These are phyloP conservation scores for Cyberlindnera galapagoensis DNA, from an alignment of 805 yeast genomes.

Conservation along the genomic window DNA sequence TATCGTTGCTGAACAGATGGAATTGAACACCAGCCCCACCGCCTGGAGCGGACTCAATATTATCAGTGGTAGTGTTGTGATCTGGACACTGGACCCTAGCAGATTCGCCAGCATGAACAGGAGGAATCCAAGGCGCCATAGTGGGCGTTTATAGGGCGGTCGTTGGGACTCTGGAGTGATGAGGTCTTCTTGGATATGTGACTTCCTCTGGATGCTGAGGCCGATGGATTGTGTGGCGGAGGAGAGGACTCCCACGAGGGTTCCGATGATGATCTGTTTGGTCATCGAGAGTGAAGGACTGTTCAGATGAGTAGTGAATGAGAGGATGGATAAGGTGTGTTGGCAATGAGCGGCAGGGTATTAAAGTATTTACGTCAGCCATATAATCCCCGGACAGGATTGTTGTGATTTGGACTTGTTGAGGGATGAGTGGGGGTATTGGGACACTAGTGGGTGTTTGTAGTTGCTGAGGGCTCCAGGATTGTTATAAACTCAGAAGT, in stretches of 20 bases:
- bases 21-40: conserved; percentile 81
- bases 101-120: conserved; percentile 69
- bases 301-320: neutral
- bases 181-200: conserved; percentile 47
- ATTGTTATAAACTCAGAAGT: too few species aligned
- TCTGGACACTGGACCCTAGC: conserved; percentile 76
- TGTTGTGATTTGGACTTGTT: too few species aligned
- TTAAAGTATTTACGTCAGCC: too few species aligned
- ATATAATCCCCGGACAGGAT: too few species aligned
- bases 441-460: too few species aligned
- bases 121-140: conserved; percentile 72
- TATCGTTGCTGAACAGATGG: conserved; percentile 61
- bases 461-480: too few species aligned
- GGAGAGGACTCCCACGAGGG: conserved; percentile 64
- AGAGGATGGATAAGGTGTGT: too few species aligned
- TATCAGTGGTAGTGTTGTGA: conserved; percentile 76
- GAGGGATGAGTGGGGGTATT: too few species aligned
- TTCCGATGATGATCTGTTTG: conserved; percentile 43
- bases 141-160: conserved; percentile 38
- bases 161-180: conserved; percentile 10
- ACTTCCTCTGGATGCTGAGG: conserved; percentile 71
- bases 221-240: conserved; percentile 80
- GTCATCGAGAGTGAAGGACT: conserved; percentile 1
- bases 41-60: conserved; percentile 80
- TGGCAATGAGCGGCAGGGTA: too few species aligned